These are phyloP conservation scores for Nemophila menziesii DNA, from an alignment of 257 asterid species.

Conservation along the genomic window DNA sequence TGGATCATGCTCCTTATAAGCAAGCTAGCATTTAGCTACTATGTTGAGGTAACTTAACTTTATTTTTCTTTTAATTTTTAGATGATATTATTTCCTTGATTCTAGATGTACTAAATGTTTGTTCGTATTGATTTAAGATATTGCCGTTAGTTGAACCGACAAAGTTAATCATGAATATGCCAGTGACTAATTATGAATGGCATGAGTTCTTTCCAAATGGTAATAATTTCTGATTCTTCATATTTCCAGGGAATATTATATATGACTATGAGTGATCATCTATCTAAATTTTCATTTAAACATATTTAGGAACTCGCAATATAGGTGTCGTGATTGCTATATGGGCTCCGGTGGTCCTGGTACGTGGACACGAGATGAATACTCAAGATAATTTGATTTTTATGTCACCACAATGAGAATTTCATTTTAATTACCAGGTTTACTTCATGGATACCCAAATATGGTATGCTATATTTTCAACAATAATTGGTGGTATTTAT, in stretches of 20 bases:
- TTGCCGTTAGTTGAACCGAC: conserved; percentile 92
- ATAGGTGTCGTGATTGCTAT: conserved; percentile 74
- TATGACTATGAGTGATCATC: conserved; percentile 14
- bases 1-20: conserved; percentile 83
- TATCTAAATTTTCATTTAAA: conserved; percentile 14
- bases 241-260: conserved; percentile 2
- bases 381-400: conserved; percentile 6
- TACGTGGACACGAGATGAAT: conserved; percentile 18
- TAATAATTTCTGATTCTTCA: conserved; percentile 21
- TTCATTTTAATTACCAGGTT: conserved; percentile 40
- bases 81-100: neutral
- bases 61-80: neutral
- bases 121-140: conserved; percentile 39
- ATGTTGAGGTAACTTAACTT: conserved; percentile 67
- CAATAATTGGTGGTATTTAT: conserved; percentile 81
- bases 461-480: conserved; percentile 90
- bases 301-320: conserved; percentile 62
- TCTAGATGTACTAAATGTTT: conserved; percentile 12
- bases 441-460: conserved; percentile 93
- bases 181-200: conserved; percentile 76
- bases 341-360: conserved; percentile 92
- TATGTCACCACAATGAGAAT: conserved; percentile 14
- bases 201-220: conserved; percentile 93
- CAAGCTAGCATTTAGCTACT: conserved; percentile 97
- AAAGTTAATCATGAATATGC: conserved; percentile 47